Percentiles rank a stretch among this genome's conserved stretches.
Evolutionary conservation across 176 grass and related monocot species (phyloP).

Genomic region (Hordeum marinum): DNA sequence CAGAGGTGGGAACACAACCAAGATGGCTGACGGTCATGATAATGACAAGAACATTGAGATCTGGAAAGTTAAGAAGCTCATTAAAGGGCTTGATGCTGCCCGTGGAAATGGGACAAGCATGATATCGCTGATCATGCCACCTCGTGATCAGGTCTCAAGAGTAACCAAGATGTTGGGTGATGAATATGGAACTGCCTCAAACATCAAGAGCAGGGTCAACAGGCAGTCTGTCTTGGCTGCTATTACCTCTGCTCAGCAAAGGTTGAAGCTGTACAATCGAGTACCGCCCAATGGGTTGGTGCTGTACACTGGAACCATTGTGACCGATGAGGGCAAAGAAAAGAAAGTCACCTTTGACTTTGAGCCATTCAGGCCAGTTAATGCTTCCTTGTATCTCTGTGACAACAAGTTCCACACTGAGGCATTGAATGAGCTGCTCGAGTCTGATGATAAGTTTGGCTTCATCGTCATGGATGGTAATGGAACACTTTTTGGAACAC

Average conservation of each 20-base stretch:
- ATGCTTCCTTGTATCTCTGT: conserved; percentile 40
- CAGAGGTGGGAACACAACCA: conserved; percentile 18
- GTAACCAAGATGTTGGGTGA: conserved; percentile 43
- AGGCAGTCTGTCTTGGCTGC: conserved; percentile 6
- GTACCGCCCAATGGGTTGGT: not conserved
- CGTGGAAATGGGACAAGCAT: conserved; percentile 47
- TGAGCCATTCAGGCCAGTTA: conserved; percentile 41
- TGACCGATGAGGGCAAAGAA: not conserved
- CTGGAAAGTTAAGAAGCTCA: conserved; percentile 40
- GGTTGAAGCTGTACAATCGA: conserved; percentile 13
- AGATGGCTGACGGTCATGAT: conserved; percentile 29
- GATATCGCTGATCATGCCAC: conserved; percentile 41
- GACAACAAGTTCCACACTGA: conserved; percentile 50
- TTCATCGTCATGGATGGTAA: conserved; percentile 44
- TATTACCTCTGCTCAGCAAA: conserved; percentile 9
- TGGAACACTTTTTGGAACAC: conserved; percentile 35
- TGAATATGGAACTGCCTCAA: conserved; percentile 46
- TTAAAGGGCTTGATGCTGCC: conserved; percentile 33
- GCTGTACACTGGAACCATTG: conserved; percentile 5
- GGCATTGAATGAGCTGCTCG: conserved; percentile 32
- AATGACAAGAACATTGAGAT: conserved; percentile 46
- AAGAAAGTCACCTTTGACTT: conserved; percentile 29
- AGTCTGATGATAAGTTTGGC: conserved; percentile 51
- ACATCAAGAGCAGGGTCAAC: conserved; percentile 31
- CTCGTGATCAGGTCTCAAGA: conserved; percentile 41